Evolutionary conservation across 495 filamentous ascomycete species (phyloP), one percentile per base, ranked within the genome.

Genomic region (Gamarada debralockiae): DNA sequence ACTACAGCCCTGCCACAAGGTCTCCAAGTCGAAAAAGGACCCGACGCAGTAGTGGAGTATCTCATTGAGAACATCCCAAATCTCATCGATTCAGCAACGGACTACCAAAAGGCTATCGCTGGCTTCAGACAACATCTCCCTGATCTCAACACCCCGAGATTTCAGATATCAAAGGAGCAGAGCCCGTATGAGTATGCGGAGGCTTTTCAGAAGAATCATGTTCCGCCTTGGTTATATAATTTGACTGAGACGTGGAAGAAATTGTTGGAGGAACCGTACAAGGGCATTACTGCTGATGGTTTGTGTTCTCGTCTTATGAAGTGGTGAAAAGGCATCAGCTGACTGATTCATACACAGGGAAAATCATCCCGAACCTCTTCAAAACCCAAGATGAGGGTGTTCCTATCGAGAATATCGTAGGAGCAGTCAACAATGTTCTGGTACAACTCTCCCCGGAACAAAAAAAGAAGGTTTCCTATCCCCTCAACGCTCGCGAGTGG

Each of bases 261-360:
- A 55, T 65, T 87, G 36, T 70, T 81, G 50, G 67, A 82, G 51
- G 82, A 87, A 69, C 86, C 86, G 2, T 89, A 83, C 60, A 82
- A 80, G 68, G 86, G 85, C 3, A 72, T 90, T 18, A 88, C 86
- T 0, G 79, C 70, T 21, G 84, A 89, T 51, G 86, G 85, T 82
- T 68, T 20, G 37, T 37, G 66, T 53, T 31, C 39, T 45, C 45
- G 4, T 31, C 17, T 34, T 27, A 21, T 27, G 12, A 46, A 7
- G 43, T 25, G 43, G 23, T 31, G 3, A 48, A 10, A 3, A 4
- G n/a, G 37, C 4, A 20, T 6, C 37, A 7, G 14, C 14, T 20
- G 14, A 20, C 23, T 31, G 10, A 20, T 46, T 22, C 17, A 10
- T 22, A 22, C n/a, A 48, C 8, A 48, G 45, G 45, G 3, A 20